These are phyloP conservation scores for Sugiyamaella valdiviana DNA, from an alignment of 805 yeast species.

Conservation along the genomic window DNA sequence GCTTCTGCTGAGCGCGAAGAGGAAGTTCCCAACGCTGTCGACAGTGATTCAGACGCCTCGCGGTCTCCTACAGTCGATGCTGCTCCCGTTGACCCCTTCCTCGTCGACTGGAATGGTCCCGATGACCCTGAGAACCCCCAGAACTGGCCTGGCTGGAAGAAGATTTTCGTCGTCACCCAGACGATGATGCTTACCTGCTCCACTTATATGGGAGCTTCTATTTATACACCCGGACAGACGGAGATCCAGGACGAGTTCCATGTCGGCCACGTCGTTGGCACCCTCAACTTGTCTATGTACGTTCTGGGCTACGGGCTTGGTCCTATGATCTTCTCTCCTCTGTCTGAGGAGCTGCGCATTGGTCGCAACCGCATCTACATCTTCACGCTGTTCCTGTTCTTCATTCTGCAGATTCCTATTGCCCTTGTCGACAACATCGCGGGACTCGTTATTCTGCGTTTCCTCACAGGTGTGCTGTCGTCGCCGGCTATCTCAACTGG, in stretches of 20 bases:
- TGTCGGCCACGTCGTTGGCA: slow-evolving; percentile 42
- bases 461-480: slow-evolving; percentile 49
- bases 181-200: slow-evolving; percentile 44
- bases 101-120: slow-evolving; percentile 31
- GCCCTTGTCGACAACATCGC: slow-evolving; percentile 48
- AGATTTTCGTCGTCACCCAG: slow-evolving; percentile 35
- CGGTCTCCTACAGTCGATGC: not conserved
- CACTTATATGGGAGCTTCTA: slow-evolving; percentile 55
- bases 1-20: not conserved
- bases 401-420: slow-evolving; percentile 50
- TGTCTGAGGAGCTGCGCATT: slow-evolving; percentile 43
- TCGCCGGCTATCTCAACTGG: slow-evolving; percentile 55
- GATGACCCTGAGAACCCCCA: slow-evolving; percentile 39
- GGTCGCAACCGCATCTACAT: slow-evolving; percentile 46
- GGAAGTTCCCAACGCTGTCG: not conserved
- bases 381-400: slow-evolving; percentile 41
- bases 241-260: slow-evolving; percentile 37
- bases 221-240: slow-evolving; percentile 49
- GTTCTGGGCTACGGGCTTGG: slow-evolving; percentile 66
- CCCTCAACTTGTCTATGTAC: slow-evolving; percentile 51
- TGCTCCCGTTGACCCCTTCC: slow-evolving; percentile 14
- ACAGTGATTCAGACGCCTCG: not conserved
- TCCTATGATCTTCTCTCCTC: slow-evolving; percentile 57
- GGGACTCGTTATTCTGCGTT: slow-evolving; percentile 45
- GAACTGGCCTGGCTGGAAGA: slow-evolving; percentile 48